Evolutionary conservation across 306 rosid species (phyloP).

Genomic region (Delonix regia): DNA sequence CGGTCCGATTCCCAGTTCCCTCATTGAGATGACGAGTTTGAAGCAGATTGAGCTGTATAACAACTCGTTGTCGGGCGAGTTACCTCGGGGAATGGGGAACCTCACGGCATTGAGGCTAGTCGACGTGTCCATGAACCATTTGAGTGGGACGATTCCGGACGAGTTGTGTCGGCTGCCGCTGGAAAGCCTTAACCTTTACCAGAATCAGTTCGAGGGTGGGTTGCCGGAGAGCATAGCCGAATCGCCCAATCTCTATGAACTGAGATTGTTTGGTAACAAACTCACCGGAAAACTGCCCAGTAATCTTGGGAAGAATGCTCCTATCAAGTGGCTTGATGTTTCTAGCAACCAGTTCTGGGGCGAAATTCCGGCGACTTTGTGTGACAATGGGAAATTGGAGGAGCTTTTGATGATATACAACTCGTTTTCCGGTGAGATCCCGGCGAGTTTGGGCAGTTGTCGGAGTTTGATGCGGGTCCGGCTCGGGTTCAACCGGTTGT

Average conservation of each 20-base stretch:
- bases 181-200: slow-evolving; percentile 76
- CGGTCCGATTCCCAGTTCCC: slow-evolving; percentile 64
- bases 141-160: slow-evolving; percentile 67
- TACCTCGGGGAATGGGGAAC: slow-evolving; percentile 72
- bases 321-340: slow-evolving; percentile 69
- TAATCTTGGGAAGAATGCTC: slow-evolving; percentile 64
- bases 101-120: slow-evolving; percentile 62
- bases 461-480: slow-evolving; percentile 66
- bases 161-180: slow-evolving; percentile 64
- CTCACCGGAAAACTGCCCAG: slow-evolving; percentile 67
- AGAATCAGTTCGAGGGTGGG: slow-evolving; percentile 66
- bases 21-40: slow-evolving; percentile 49
- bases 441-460: slow-evolving; percentile 63
- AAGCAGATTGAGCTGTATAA: slow-evolving; percentile 81
- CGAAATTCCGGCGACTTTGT: slow-evolving; percentile 59
- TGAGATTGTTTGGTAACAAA: slow-evolving; percentile 62
- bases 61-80: slow-evolving; percentile 70
- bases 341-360: slow-evolving; percentile 70
- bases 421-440: slow-evolving; percentile 64
- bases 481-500: slow-evolving; percentile 55
- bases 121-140: slow-evolving; percentile 76
- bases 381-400: slow-evolving; percentile 54
- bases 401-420: slow-evolving; percentile 72
- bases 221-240: slow-evolving; percentile 67
- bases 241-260: slow-evolving; percentile 63